phyloP scores from a whole-genome alignment of 164 flowering plant species.

The Pachysandra terminalis region DNA sequence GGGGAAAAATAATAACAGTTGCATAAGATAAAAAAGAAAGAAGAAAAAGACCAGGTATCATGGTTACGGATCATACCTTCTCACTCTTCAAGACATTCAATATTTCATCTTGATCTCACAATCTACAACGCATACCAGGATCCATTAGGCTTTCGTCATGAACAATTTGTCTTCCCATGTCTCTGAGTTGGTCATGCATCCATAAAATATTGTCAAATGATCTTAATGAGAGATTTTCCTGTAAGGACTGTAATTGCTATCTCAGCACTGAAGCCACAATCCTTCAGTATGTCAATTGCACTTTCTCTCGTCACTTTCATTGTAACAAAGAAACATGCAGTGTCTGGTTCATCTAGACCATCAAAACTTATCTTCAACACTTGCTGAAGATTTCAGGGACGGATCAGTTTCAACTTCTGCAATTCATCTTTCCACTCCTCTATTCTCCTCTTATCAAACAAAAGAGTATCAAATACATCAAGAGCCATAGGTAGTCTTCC shows the following conservation, averaged over 20 bases:
- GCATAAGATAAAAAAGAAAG: too few relatives aligned
- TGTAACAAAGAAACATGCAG: constrained; percentile 40
- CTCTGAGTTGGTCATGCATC: constrained; percentile 51
- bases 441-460: constrained; percentile 25
- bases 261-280: constrained; percentile 34
- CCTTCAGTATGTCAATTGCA: constrained; percentile 27
- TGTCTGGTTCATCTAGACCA: constrained; percentile 44
- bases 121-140: constrained; percentile 42
- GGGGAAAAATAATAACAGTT: too few relatives aligned
- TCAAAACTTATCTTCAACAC: constrained; percentile 41
- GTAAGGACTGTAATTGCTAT: constrained; percentile 27
- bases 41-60: neutral
- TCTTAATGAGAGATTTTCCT: constrained; percentile 33
- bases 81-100: constrained; percentile 1
- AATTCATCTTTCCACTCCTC: constrained; percentile 38
- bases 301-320: constrained; percentile 31
- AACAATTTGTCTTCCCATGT: constrained; percentile 55
- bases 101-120: constrained; percentile 37
- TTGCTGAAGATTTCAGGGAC: constrained; percentile 26
- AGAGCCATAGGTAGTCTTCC: constrained; percentile 48
- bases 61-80: neutral
- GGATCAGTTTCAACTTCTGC: constrained; percentile 29
- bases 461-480: constrained; percentile 38
- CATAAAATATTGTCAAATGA: constrained; percentile 18
- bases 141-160: constrained; percentile 19